phyloP scores from a whole-genome alignment of 345 rosid species.

The Euphorbia tirucalli region DNA sequence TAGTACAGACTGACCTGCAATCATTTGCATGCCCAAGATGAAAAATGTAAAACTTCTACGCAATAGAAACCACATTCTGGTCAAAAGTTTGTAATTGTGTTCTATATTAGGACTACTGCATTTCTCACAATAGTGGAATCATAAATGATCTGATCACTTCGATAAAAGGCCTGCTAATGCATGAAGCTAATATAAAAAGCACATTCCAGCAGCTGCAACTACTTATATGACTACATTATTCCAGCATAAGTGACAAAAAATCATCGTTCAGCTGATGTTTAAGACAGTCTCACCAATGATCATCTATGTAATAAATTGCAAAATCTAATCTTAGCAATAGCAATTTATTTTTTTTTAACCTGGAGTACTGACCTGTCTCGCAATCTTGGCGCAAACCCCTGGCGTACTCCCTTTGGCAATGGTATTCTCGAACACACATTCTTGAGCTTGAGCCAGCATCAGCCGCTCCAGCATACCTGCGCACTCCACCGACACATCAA shows the following conservation, averaged over 20 bases:
- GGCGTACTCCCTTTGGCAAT: constrained; percentile 97
- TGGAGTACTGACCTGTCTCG: constrained; percentile 68
- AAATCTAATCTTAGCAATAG: no score
- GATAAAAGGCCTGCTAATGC: background rate
- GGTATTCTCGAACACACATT: constrained; percentile 91
- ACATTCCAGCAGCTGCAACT: constrained; percentile 2
- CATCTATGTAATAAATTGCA: no score
- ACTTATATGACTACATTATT: constrained; percentile 1
- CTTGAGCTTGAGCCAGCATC: constrained; percentile 98
- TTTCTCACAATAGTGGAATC: background rate
- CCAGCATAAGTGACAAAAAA: constrained; percentile 1
- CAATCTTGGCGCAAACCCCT: constrained; percentile 89
- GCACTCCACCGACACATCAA: constrained; percentile 85
- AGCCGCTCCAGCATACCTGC: constrained; percentile 88
- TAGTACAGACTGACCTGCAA: constrained; percentile 83
- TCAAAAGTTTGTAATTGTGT: background rate
- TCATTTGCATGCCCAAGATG: constrained; percentile 2
- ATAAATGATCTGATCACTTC: constrained; percentile 1
- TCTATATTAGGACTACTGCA: background rate
- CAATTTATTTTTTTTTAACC: background rate
- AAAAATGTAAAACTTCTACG: background rate
- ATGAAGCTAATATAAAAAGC: background rate
- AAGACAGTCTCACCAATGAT: no score
- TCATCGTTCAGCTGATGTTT: constrained; percentile 2
- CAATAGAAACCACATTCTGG: background rate